Evolutionary conservation across 2,329 filamentous ascomycete species (phyloP), one percentile per base, ranked within the genome.

Genomic region (Paecilomyces variotii): DNA sequence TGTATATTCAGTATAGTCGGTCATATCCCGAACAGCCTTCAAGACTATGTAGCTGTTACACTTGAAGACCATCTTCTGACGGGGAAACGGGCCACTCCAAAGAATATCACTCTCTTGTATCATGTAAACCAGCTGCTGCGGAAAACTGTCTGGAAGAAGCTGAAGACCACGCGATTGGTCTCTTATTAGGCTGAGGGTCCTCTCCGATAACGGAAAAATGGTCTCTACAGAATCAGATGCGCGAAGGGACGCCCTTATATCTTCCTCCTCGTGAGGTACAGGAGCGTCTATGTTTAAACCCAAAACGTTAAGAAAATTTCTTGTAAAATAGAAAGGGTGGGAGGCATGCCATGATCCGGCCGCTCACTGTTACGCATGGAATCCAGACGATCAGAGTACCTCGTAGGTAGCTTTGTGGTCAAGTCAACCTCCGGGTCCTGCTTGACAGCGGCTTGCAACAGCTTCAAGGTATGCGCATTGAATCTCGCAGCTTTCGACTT

Each of bases 1-100:
- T 52, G 63, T 70, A 55, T 67, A 68, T 59, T 70, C 62, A 39
- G 67, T 69, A 35, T 56, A 61, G 51, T 68, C 61, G 14, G 63
- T 57, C 53, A 63, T 30, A 30, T 60, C 59, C 45, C 54, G 61
- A 11, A 68, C 55, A 27, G 60, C 65, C 50, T 68, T 68, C 4
- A 67, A 56, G 53, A 67, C 53, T 49, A 68, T 62, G 53, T 60
- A 45, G 28, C 24, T 7, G 25, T 50, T 51, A 53, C 60, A 65
- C 51, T 62, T 67, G 30, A 65, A 63, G 19, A 64, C 64, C 56
- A 63, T 63, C 56, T 64, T 67, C 4, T 62, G 59, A 10, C 57
- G 56, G 56, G 65, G 14, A 34, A 62, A 67, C 30, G 62, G 61
- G 49, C 56, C 61, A 58, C 58, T 66, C 61, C 63, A 68, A 56